Conservation (phyloP, 106 monocot genomes). For the Acanthochlamys bracteata region DNA sequence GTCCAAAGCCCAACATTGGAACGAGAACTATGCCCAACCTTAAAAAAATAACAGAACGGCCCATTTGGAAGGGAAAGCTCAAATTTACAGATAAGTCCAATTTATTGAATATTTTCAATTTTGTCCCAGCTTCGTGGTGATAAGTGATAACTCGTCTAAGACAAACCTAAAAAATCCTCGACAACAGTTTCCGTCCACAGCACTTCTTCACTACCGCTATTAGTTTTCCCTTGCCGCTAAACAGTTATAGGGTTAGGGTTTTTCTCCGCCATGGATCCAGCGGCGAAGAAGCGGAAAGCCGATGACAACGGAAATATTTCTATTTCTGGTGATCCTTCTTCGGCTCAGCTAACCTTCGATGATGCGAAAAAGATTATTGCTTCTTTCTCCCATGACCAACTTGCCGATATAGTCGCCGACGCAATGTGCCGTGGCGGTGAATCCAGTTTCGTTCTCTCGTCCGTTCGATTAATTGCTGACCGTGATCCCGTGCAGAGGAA, state of each 20-base stretch:
- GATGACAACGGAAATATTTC: constrained; percentile 58
- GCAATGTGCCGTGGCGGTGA: constrained; percentile 26
- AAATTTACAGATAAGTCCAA: too few relatives aligned
- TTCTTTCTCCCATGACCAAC: constrained; percentile 50
- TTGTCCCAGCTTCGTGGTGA: too few relatives aligned
- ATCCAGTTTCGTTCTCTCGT: background rate
- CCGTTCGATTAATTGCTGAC: constrained; percentile 47
- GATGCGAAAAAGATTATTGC: constrained; percentile 57
- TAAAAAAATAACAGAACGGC: too few relatives aligned
- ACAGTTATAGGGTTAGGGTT: constrained; percentile 44
- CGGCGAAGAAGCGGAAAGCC: constrained; percentile 70
- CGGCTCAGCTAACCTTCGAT: constrained; percentile 27
- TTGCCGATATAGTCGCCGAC: constrained; percentile 46
- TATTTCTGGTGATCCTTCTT: background rate
- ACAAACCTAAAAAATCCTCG: too few relatives aligned
- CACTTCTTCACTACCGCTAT: too few relatives aligned
- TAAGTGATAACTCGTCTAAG: too few relatives aligned
- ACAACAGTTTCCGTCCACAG: too few relatives aligned
- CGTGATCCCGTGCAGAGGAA: constrained; percentile 58
- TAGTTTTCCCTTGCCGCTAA: background rate
- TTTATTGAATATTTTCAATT: too few relatives aligned
- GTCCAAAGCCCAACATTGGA: too few relatives aligned
- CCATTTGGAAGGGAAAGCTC: too few relatives aligned
- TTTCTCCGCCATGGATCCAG: constrained; percentile 47
- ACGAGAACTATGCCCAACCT: too few relatives aligned